Percentiles rank a stretch among this genome's conserved stretches.
These are phyloP conservation scores for Ramularia endophylla DNA, from an alignment of 2,329 filamentous ascomycete species.

Conservation along the genomic window DNA sequence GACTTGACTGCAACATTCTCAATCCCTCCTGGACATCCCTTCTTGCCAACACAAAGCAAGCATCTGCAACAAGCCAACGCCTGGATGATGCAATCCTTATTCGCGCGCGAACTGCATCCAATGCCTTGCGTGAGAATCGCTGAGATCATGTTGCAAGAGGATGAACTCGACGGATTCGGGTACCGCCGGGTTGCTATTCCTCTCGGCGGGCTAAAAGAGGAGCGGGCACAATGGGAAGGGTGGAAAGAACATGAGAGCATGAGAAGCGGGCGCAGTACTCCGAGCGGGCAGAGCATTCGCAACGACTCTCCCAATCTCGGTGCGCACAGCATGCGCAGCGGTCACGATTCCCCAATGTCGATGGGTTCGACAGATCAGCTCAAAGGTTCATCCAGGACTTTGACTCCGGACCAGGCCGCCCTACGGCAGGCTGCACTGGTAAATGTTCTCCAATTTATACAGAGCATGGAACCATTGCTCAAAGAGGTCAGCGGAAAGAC, in stretches of 20 bases:
- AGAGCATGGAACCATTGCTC: conserved; percentile 75
- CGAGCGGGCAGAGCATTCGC: conserved; percentile 3
- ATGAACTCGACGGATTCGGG: conserved; percentile 65
- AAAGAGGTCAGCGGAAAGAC: conserved; percentile 79
- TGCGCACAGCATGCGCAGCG: conserved; percentile 11
- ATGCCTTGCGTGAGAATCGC: conserved; percentile 74
- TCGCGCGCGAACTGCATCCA: conserved; percentile 61
- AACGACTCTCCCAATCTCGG: not conserved
- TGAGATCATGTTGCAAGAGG: conserved; percentile 74
- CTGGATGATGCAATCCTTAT: conserved; percentile 73
- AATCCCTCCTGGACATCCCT: conserved; percentile 75
- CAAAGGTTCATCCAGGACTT: not conserved
- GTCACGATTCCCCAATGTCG: conserved; percentile 17
- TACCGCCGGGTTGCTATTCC: conserved; percentile 80
- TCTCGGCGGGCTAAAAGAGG: conserved; percentile 71
- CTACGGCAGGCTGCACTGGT: conserved; percentile 73
- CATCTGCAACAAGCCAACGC: conserved; percentile 77
- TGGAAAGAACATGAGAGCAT: too few relatives aligned
- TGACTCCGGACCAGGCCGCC: conserved; percentile 55
- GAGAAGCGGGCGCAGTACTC: conserved; percentile 56
- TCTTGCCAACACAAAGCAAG: conserved; percentile 72
- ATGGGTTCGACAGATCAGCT: conserved; percentile 13
- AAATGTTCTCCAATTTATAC: conserved; percentile 76
- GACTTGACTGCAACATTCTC: conserved; percentile 72
- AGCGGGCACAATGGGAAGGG: conserved; percentile 37